Base-by-base conservation (phyloP, 441 rosid species). In the Populus tomentosa region DNA sequence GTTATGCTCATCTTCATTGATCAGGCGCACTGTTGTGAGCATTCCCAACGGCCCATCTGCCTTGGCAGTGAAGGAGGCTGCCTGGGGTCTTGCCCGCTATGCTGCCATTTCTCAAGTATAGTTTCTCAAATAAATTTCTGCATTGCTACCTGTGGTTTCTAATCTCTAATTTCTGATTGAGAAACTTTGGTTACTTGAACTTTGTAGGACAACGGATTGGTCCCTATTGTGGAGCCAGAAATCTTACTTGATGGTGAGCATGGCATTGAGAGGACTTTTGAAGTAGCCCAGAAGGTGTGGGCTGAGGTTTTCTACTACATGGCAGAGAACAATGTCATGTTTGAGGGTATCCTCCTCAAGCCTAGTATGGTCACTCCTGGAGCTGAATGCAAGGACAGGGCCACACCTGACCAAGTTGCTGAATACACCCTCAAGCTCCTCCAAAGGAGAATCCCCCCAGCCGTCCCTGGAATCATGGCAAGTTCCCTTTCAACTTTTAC, bases 281-380 rank as follows among this genome's bases (percentile, higher is more conserved):
- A 95, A 70, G 98, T 95, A 21, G 97, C 98, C 10, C 83, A 74
- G 86, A 85, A 90, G 82, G 99, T 95, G 16, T 95, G 99, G 98
- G 89, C 99, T 56, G 98, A 95, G 81, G 97, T 95, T 73, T 93
- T 93, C 94, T 95, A 81, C 88, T 95, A 93, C 92, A 76, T 95
- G 26, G 93, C 99, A 5, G 92, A 93, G 86, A 93, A 92, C 90
- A 91, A 91, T 79, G 97, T 90, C 50, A n/a, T 88, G 93, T 92
- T 90, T 64, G 97, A 95, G 83, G 98, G 97, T 71, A 94, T 94
- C 82, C 99, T 93, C 73, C 83, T 92, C 75, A 95, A 95, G 89
- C 98, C 98, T 7, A 95, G 97, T 87, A 95, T 95, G 98, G 98
- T 95, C 59, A 95, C 98, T 50, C 97, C 98, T 6, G 98, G 98